phyloP scores from a whole-genome alignment of 176 grass and related monocot species.

The Echinochloa phyllopogon region DNA sequence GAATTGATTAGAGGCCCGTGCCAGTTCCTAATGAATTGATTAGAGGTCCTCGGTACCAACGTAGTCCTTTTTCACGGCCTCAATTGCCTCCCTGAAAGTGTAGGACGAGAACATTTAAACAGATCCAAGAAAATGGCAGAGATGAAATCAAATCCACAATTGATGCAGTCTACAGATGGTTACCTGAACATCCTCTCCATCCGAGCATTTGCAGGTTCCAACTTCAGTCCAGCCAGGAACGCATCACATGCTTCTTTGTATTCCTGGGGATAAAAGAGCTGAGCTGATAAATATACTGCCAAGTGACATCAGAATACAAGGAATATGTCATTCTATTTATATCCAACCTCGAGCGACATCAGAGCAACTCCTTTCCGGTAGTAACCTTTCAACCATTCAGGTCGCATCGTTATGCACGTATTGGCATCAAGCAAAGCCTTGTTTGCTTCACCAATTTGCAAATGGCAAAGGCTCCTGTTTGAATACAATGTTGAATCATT shows the following conservation, averaged over 20 bases:
- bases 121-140: neutral
- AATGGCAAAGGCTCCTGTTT: slow-evolving; percentile 40
- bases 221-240: slow-evolving; percentile 17
- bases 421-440: slow-evolving; percentile 41
- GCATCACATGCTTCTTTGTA: slow-evolving; percentile 30
- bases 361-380: slow-evolving; percentile 40
- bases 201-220: slow-evolving; percentile 21
- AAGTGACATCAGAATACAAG: neutral
- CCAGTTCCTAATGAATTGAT: too few relatives aligned
- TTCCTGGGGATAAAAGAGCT: slow-evolving; percentile 3
- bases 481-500: slow-evolving; percentile 42
- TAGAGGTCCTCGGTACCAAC: too few relatives aligned
- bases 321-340: neutral
- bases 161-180: neutral
- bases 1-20: too few relatives aligned
- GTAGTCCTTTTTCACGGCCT: too few relatives aligned
- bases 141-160: neutral
- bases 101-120: neutral
- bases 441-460: slow-evolving; percentile 13
- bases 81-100: neutral
- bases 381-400: slow-evolving; percentile 45
- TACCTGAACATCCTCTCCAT: slow-evolving; percentile 31
- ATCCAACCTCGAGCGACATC: slow-evolving; percentile 40
- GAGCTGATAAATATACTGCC: neutral
- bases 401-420: slow-evolving; percentile 9